phyloP scores from a whole-genome alignment of 257 asterid species.

The Solanum gracilifrons region DNA sequence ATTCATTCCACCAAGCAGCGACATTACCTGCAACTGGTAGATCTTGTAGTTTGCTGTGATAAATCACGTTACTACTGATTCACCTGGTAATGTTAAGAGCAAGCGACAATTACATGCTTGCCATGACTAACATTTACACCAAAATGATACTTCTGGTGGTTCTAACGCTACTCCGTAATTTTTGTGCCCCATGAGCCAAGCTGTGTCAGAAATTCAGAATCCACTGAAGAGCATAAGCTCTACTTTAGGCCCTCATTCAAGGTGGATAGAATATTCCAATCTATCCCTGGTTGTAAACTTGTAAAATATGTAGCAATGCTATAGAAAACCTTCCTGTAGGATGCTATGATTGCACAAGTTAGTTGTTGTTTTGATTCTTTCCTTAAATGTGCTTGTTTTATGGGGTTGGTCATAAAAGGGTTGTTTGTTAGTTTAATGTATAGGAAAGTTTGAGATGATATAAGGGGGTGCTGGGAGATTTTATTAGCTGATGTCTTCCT shows the following conservation, averaged over 20 bases:
- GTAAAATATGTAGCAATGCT: neutral
- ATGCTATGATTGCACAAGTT: neutral
- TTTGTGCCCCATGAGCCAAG: neutral
- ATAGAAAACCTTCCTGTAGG: neutral
- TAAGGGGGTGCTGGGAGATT: neutral
- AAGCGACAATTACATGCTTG: conserved; percentile 18
- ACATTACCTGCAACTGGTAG: conserved; percentile 29
- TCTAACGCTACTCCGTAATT: neutral
- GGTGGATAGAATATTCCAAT: neutral
- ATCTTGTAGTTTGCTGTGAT: conserved; percentile 28
- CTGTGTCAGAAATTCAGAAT: neutral
- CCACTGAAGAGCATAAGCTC: neutral
- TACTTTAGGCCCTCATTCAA: neutral
- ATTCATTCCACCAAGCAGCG: conserved; percentile 25
- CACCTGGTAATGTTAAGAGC: conserved; percentile 42
- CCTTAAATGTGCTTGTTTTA: neutral
- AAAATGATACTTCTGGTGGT: conserved; percentile 12
- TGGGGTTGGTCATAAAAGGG: neutral
- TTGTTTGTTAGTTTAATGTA: neutral
- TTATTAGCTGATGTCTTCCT: neutral
- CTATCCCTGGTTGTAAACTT: neutral
- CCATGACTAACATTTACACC: conserved; percentile 39
- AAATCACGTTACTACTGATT: neutral
- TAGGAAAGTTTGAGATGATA: neutral
- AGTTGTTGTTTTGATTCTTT: neutral